Percentiles rank a stretch among this genome's conserved stretches.
These are phyloP conservation scores for Toxoplasma gondii DNA, from an alignment of 169 alveolate species.

Conservation along the genomic window DNA sequence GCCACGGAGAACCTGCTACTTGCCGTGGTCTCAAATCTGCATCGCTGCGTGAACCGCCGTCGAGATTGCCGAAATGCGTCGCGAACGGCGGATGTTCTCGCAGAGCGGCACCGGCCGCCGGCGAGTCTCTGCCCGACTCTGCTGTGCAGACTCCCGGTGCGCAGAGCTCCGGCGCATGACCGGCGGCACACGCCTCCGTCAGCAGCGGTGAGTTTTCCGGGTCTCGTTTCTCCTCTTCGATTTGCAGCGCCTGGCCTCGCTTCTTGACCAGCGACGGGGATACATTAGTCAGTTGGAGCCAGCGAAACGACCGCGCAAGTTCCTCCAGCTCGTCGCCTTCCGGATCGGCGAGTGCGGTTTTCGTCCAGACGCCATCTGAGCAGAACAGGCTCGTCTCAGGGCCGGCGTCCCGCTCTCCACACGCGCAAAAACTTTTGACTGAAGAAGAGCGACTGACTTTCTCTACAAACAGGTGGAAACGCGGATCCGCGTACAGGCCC, in stretches of 20 bases:
- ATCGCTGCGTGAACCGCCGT: too few species aligned
- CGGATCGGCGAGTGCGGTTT: not conserved
- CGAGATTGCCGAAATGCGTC: too few species aligned
- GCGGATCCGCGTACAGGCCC: not conserved
- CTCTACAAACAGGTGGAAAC: not conserved
- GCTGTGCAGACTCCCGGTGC: too few species aligned
- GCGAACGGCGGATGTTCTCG: too few species aligned
- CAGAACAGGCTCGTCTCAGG: not conserved
- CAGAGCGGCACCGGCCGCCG: too few species aligned
- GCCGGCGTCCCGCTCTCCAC: not conserved
- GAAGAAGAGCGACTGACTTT: not conserved
- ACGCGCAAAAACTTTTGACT: not conserved
- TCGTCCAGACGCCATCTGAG: conserved; percentile 18
- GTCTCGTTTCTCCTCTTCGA: too few species aligned
- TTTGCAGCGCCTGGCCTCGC: not conserved
- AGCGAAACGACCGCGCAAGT: conserved; percentile 36
- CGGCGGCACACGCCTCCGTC: too few species aligned
- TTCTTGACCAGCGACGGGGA: not conserved
- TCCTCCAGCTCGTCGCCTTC: conserved; percentile 39
- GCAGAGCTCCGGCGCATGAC: too few species aligned
- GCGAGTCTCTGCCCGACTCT: too few species aligned
- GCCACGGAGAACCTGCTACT: too few species aligned
- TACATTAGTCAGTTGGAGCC: not conserved
- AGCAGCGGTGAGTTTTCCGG: too few species aligned
- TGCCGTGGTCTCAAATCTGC: too few species aligned